phyloP scores from a whole-genome alignment of 805 yeast species.

The Citeromyces matritensis region DNA sequence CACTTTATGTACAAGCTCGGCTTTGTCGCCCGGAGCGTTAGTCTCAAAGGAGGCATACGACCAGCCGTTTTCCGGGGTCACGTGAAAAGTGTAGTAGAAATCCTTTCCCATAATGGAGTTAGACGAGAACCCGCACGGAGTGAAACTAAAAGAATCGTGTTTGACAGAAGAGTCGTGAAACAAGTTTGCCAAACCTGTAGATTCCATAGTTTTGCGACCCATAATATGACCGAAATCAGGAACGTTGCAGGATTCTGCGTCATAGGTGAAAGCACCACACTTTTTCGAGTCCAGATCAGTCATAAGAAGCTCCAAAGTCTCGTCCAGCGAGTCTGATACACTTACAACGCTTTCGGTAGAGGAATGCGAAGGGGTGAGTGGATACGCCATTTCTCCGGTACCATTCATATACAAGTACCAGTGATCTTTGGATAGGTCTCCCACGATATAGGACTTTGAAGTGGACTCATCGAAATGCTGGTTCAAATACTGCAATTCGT shows the following conservation, averaged over 20 bases:
- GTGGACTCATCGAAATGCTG: slow-evolving; percentile 44
- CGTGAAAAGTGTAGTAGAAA: slow-evolving; percentile 68
- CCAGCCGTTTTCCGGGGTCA: slow-evolving; percentile 90
- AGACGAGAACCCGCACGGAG: slow-evolving; percentile 92
- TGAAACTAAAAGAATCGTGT: slow-evolving; percentile 81
- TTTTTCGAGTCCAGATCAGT: slow-evolving; percentile 52
- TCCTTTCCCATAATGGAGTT: slow-evolving; percentile 55
- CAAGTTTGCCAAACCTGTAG: slow-evolving; percentile 47
- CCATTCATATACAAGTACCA: slow-evolving; percentile 82
- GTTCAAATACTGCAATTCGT: slow-evolving; percentile 62
- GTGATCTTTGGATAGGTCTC: slow-evolving; percentile 67
- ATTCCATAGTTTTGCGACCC: slow-evolving; percentile 55
- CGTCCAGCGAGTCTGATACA: slow-evolving; percentile 15
- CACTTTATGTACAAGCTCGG: slow-evolving; percentile 43
- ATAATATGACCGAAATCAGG: slow-evolving; percentile 64
- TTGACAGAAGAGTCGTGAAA: slow-evolving; percentile 17
- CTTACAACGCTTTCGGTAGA: neutral
- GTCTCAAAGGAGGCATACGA: slow-evolving; percentile 95
- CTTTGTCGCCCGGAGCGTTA: slow-evolving; percentile 48
- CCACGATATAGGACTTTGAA: slow-evolving; percentile 58
- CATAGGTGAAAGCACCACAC: slow-evolving; percentile 37
- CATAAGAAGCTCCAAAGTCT: slow-evolving; percentile 84
- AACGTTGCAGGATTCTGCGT: slow-evolving; percentile 17
- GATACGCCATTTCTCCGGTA: slow-evolving; percentile 3
- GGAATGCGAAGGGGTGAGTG: slow-evolving; percentile 2